phyloP scores from a whole-genome alignment of 164 flowering plant genomes.

The Sedum album region DNA sequence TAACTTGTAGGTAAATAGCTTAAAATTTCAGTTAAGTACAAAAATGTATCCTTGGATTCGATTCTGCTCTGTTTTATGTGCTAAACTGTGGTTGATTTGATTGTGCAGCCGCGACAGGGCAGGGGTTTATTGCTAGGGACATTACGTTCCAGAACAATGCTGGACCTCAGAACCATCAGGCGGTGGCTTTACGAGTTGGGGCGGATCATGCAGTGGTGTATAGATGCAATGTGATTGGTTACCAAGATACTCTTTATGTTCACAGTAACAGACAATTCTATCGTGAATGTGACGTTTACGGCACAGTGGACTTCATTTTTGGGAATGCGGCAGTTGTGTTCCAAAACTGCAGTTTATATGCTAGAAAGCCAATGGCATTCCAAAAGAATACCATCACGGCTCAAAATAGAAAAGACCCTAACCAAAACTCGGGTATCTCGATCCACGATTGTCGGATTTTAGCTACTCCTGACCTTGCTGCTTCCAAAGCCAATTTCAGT shows the following conservation, averaged over 20 bases:
- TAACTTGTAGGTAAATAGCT: background rate
- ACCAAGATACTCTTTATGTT: no score
- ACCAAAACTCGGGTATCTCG: no score
- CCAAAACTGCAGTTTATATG: no score
- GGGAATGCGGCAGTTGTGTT: no score
- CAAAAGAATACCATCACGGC: slow-evolving; percentile 86
- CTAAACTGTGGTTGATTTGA: background rate
- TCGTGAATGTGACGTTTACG: no score
- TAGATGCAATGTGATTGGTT: no score
- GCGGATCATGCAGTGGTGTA: no score
- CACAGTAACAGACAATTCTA: no score
- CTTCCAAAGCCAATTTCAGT: slow-evolving; percentile 33
- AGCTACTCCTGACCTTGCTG: slow-evolving; percentile 44
- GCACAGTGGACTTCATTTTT: no score
- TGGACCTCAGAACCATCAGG: slow-evolving; percentile 67
- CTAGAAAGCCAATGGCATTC: slow-evolving; percentile 50
- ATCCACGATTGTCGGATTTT: slow-evolving; percentile 51
- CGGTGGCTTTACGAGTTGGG: no score
- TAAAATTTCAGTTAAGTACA: background rate
- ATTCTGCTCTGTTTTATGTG: background rate
- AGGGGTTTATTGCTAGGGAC: no score
- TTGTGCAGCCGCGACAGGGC: slow-evolving; percentile 59
- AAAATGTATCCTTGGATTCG: background rate
- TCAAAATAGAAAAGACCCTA: no score
- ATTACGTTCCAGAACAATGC: slow-evolving; percentile 69